phyloP scores from a whole-genome alignment of 352 stramenopile species.

The Plasmopara muralis region DNA sequence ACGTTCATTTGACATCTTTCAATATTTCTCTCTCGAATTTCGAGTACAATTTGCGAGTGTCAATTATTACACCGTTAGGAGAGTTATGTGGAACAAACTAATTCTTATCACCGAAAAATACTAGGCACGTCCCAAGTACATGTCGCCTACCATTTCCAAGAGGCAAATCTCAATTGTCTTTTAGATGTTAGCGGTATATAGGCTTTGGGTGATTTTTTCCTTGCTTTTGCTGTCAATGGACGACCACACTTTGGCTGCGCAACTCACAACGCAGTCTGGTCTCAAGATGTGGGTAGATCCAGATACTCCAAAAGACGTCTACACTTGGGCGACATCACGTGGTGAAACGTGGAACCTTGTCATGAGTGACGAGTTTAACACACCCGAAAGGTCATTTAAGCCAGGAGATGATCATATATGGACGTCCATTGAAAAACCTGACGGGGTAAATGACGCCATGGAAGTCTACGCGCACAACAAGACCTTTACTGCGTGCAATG shows the following conservation, averaged over 20 bases:
- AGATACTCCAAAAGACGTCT: conserved; percentile 25
- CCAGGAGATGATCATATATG: conserved; percentile 88
- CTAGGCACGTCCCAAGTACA: not conserved
- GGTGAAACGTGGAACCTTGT: conserved; percentile 72
- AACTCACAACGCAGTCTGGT: conserved; percentile 27
- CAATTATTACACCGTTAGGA: not conserved
- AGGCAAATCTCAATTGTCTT: not conserved
- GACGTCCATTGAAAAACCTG: conserved; percentile 91
- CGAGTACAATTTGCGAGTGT: not conserved
- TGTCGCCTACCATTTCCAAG: not conserved
- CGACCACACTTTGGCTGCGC: conserved; percentile 1
- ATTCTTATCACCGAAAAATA: conserved; percentile 7
- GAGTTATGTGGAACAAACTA: not conserved
- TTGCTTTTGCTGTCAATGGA: conserved; percentile 2
- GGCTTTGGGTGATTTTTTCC: conserved; percentile 3
- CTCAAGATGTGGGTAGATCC: conserved; percentile 45
- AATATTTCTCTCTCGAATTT: not conserved
- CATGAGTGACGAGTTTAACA: conserved; percentile 95
- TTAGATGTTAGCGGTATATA: not conserved
- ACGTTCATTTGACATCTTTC: not conserved
- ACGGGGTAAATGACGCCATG: conserved; percentile 85
- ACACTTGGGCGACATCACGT: conserved; percentile 32
- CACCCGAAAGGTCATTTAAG: conserved; percentile 66
- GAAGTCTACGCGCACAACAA: conserved; percentile 90
- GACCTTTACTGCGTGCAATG: conserved; percentile 37